Evolutionary conservation across 2,329 filamentous ascomycete genomes (phyloP).

Genomic region (Mycogone perniciosa): DNA sequence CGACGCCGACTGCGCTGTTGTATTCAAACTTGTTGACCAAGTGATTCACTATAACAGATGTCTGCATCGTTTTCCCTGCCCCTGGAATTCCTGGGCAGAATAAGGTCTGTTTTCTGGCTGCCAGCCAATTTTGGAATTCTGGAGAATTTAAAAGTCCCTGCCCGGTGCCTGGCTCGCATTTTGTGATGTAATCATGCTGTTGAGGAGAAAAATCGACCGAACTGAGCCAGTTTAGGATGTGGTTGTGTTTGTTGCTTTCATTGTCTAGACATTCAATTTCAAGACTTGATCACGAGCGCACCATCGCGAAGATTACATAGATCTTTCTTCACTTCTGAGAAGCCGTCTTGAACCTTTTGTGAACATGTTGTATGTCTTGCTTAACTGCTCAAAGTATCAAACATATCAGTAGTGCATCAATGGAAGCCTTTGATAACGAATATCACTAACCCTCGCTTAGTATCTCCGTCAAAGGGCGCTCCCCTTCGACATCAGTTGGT

Average conservation of each 20-base stretch:
- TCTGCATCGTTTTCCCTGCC: background rate
- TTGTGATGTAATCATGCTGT: background rate
- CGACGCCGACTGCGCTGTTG: background rate
- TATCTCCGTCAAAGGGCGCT: background rate
- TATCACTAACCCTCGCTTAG: background rate
- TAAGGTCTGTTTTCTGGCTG: background rate
- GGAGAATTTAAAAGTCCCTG: background rate
- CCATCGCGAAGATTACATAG: background rate
- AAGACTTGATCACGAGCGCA: background rate
- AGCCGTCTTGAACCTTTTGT: background rate
- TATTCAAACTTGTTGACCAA: background rate
- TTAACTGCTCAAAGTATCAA: background rate
- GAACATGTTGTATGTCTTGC: background rate
- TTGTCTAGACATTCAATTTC: background rate
- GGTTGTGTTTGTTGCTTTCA: background rate
- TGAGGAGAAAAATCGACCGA: background rate
- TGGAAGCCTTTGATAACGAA: background rate
- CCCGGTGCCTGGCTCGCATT: background rate
- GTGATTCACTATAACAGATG: background rate
- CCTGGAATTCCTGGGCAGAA: background rate
- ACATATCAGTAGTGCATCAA: background rate
- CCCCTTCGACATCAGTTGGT: background rate
- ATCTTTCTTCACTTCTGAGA: background rate
- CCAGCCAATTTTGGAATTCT: background rate
- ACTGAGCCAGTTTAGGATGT: background rate